These are phyloP conservation scores for Hypocreales sp. DNA, from an alignment of 2,329 filamentous ascomycete species.

Conservation along the genomic window DNA sequence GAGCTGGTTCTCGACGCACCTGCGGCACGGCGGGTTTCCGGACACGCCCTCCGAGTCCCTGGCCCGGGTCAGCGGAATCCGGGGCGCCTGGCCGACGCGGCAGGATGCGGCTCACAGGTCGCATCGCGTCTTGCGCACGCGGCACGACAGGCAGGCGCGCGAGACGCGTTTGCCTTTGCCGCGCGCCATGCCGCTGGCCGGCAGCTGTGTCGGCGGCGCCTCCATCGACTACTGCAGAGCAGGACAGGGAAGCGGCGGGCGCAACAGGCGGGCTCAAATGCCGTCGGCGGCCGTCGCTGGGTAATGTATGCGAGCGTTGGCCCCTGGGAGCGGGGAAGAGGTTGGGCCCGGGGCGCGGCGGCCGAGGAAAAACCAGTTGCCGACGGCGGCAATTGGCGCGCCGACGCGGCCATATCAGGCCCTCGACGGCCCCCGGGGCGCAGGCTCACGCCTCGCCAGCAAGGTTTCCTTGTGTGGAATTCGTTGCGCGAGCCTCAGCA, in stretches of 20 bases:
- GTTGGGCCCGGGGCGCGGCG: too few species aligned
- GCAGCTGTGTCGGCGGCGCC: slow-evolving; percentile 5
- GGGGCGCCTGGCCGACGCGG: too few species aligned
- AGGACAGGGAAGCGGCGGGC: neutral
- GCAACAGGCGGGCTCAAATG: neutral
- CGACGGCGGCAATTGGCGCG: too few species aligned
- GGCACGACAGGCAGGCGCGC: slow-evolving; percentile 15
- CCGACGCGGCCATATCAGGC: too few species aligned
- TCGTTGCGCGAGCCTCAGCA: too few species aligned
- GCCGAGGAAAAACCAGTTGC: too few species aligned
- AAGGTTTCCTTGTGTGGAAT: too few species aligned
- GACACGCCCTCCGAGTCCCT: slow-evolving; percentile 19
- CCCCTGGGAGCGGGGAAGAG: too few species aligned
- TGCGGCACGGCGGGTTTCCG: slow-evolving; percentile 19
- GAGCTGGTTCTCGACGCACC: slow-evolving; percentile 20
- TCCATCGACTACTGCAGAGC: slow-evolving; percentile 2
- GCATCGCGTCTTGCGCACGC: slow-evolving; percentile 15
- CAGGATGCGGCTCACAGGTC: slow-evolving; percentile 11
- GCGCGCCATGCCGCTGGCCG: slow-evolving; percentile 5
- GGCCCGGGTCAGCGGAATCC: slow-evolving; percentile 4
- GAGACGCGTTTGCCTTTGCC: slow-evolving; percentile 14
- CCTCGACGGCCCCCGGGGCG: too few species aligned
- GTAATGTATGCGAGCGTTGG: neutral
- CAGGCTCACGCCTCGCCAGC: too few species aligned
- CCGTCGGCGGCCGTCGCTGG: neutral